Evolutionary conservation across 1,284 basidiomycete species (phyloP), one percentile per base, ranked within the genome.

Genomic region (Paramarasmius palmivorus): DNA sequence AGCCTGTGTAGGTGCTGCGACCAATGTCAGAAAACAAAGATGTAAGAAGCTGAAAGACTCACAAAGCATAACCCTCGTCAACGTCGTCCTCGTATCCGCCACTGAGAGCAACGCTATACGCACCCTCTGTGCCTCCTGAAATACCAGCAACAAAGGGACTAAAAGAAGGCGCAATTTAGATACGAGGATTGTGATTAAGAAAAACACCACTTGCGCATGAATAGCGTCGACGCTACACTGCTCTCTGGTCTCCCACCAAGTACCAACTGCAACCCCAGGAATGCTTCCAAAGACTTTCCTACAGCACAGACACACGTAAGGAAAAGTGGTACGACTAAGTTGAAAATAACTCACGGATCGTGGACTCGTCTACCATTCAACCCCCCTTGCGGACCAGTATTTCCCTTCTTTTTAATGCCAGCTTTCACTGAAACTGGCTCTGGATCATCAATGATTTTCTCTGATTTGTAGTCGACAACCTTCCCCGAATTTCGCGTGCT

Each of bases 81-180:
- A 93, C 79, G 59, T 93, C 92, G 55, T 93, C 92, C 37, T 90
- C 88, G 60, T 93, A 94, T 2, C 90, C 90, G 14, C 92, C 92
- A 42, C 88, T 91, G 6, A 94, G 76, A 2, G 87, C 90, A 8
- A 94, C 78, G 47, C 86, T 90, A 62, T 87, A 90, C 6, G 90
- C 90, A 2, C 92, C 92, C 1, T 83, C 57, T 1, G 71, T 69
- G 3, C 84, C 83, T 3, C 80, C 78, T 9, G 86, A 72, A 35
- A 94, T 93, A 0, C 92, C 92, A 23, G 79, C 87, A 1, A 93
- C 92, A 76, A 81, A 85, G 0, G 92, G 91, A 1, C 88, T 83
- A 60, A 22, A 42, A 36, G 50, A 53, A 34, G 51, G 50, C 50
- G 20, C 15, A 34, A 17, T 36, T 37, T 19, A 17, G 46, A 22